Conservation (phyloP, 2,329 filamentous ascomycete species). For the Nemania sp. region DNA sequence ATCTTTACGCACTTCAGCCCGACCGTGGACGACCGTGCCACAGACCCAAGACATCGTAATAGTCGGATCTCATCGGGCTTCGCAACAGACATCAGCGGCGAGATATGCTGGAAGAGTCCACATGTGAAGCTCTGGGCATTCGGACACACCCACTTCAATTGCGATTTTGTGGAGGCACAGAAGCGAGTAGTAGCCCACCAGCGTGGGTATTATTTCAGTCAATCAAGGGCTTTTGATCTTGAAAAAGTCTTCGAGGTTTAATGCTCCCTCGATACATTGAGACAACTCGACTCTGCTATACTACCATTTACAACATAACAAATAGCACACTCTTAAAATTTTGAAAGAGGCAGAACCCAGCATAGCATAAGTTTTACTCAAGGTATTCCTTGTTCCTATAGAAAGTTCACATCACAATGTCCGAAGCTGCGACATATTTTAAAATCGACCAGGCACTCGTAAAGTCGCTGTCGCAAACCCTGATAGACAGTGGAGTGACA, state of each 20-base stretch:
- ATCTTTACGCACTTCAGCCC: slow-evolving; percentile 52
- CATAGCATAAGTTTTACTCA: no score
- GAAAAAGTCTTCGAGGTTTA: no score
- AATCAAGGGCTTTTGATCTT: no score
- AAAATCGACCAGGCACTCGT: slow-evolving; percentile 7
- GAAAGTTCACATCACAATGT: no score
- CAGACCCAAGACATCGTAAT: slow-evolving; percentile 42
- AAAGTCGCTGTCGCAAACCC: slow-evolving; percentile 8
- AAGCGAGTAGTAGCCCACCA: slow-evolving; percentile 48
- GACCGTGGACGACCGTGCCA: slow-evolving; percentile 40
- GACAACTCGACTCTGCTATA: no score
- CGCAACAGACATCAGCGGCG: slow-evolving; percentile 44
- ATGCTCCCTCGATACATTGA: no score
- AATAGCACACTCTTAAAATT: no score
- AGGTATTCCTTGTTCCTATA: no score
- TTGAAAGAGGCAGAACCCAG: no score
- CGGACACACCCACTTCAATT: slow-evolving; percentile 55
- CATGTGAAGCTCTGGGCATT: slow-evolving; percentile 52
- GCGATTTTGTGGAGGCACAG: slow-evolving; percentile 41
- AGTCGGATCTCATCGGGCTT: slow-evolving; percentile 44
- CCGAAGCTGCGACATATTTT: not conserved
- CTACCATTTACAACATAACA: no score
- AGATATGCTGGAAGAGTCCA: slow-evolving; percentile 43
- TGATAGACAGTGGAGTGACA: not conserved
- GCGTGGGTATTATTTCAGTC: slow-evolving; percentile 47